Conservation (phyloP, 1,139 yeast genomes). For the Blastobotrys indianensis region DNA sequence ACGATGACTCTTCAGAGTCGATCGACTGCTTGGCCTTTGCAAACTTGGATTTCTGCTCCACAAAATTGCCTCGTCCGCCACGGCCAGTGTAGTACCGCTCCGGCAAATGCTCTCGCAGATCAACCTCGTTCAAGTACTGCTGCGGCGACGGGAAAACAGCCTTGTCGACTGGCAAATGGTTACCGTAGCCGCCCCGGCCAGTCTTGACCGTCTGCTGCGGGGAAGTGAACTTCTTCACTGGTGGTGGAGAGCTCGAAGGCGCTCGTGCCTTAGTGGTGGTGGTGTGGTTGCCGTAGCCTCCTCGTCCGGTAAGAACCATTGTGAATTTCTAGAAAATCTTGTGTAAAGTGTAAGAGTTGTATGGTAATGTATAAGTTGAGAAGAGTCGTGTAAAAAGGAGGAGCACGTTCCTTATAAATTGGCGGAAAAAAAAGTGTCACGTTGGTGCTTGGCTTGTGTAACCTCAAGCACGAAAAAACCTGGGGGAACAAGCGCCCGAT, state of each 20-base stretch:
- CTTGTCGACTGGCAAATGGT: slow-evolving; percentile 30
- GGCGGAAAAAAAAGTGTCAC: background rate
- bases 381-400: background rate
- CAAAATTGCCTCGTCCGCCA: slow-evolving; percentile 36
- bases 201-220: slow-evolving; percentile 33
- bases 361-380: background rate
- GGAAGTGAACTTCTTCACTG: slow-evolving; percentile 33
- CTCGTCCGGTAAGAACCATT: slow-evolving; percentile 34
- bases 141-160: slow-evolving; percentile 31
- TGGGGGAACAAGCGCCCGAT: background rate
- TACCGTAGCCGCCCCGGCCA: slow-evolving; percentile 38
- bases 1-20: slow-evolving; percentile 3
- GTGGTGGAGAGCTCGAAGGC: slow-evolving; percentile 31
- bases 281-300: slow-evolving; percentile 31
- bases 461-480: background rate
- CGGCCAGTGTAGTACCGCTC: slow-evolving; percentile 34
- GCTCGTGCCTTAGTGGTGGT: slow-evolving; percentile 9
- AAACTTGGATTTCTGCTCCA: slow-evolving; percentile 11
- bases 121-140: slow-evolving; percentile 33
- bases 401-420: background rate
- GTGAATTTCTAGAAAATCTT: background rate
- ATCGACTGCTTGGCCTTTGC: background rate
- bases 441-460: background rate
- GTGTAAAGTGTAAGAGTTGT: background rate
- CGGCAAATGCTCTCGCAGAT: slow-evolving; percentile 30